Percentiles rank a stretch among this genome's conserved stretches.
phyloP scores from a whole-genome alignment of 768 basidiomycete genomes.

The Strobilomyces confusus region DNA sequence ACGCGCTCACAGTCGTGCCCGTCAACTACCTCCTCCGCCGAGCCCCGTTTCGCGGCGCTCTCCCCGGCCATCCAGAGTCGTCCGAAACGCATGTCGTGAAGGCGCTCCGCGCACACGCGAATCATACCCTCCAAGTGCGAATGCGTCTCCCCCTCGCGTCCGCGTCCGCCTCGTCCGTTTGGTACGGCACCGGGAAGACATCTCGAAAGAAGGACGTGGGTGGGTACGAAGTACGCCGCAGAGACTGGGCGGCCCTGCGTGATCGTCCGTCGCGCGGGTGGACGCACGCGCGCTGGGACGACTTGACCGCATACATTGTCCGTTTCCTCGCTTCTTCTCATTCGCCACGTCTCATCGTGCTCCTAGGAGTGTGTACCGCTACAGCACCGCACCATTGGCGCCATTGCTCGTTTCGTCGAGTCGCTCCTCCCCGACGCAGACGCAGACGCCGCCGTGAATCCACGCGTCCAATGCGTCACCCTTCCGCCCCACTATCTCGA shows the following conservation, averaged over 20 bases:
- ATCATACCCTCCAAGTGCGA: slow-evolving; percentile 52
- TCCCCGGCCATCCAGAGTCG: slow-evolving; percentile 12
- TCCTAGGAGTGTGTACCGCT: slow-evolving; percentile 68
- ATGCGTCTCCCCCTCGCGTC: slow-evolving; percentile 42
- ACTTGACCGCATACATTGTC: slow-evolving; percentile 65
- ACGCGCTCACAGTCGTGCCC: slow-evolving; percentile 48
- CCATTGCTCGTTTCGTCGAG: slow-evolving; percentile 44
- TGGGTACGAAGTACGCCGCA: slow-evolving; percentile 64
- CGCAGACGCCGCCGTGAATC: not conserved
- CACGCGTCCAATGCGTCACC: slow-evolving; percentile 45
- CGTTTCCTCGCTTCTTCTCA: not conserved
- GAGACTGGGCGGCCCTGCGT: slow-evolving; percentile 35
- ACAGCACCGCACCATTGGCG: slow-evolving; percentile 47
- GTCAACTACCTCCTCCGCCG: slow-evolving; percentile 50
- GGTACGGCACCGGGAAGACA: slow-evolving; percentile 33
- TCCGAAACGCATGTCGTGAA: slow-evolving; percentile 51
- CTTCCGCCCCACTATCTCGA: slow-evolving; percentile 67
- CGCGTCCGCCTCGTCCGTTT: slow-evolving; percentile 27
- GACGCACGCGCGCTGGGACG: slow-evolving; percentile 54
- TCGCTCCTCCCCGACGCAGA: slow-evolving; percentile 27
- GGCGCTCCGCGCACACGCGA: slow-evolving; percentile 49
- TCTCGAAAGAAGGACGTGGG: slow-evolving; percentile 36
- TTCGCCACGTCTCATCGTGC: not conserved
- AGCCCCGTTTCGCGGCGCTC: slow-evolving; percentile 26
- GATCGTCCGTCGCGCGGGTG: slow-evolving; percentile 24